Evolutionary conservation across 1,284 basidiomycete genomes (phyloP), one percentile per base, ranked within the genome.

Genomic region (Sanghuangporus sanghuang): DNA sequence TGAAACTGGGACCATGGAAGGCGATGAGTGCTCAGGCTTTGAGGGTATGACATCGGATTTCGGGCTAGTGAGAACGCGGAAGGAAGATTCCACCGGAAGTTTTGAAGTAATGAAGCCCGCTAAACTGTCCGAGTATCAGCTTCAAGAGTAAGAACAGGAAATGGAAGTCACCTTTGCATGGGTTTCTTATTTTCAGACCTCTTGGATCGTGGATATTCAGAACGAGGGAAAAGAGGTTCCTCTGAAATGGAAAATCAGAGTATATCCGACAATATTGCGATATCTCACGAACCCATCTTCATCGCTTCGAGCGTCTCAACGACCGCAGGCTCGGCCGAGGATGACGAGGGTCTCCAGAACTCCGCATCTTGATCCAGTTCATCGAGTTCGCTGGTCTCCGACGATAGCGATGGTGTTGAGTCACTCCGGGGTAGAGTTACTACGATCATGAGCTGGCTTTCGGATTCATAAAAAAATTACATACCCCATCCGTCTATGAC

Each of bases 401-500:
- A 72, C 18, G 72, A 69, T 16, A 71, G 68, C 1, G 76, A 75
- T 21, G 76, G 76, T 3, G 75, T 74, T 6, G n/a, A 66, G 65
- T 1, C 56, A 57, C n/a, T 65, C 59, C 55, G 63, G 64, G 1
- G 67, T 61, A 38, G 63, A 44, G 53, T 60, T 23, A 46, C 58
- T 57, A 46, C 12, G 57, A 53, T 8, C 16, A 44, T 35, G 42
- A 49, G 46, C 46, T 32, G 57, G 6, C 38, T 27, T 21, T 59
- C 63, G 35, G 21, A 58, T 12, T 59, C 21, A 58, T 55, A 49
- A 21, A 39, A 9, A 53, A 38, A 7, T 55, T 48, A 75, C 79
- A 48, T 69, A 87, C 86, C 70, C 84, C 84, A 85, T 18, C 85
- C 86, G 69, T 82, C 76, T 2, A 86, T 78, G 36, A 85, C 69